Percentiles rank a stretch among this genome's conserved stretches.
These are phyloP conservation scores for Phoma sp. DNA, from an alignment of 2,329 filamentous ascomycete species.

Conservation along the genomic window DNA sequence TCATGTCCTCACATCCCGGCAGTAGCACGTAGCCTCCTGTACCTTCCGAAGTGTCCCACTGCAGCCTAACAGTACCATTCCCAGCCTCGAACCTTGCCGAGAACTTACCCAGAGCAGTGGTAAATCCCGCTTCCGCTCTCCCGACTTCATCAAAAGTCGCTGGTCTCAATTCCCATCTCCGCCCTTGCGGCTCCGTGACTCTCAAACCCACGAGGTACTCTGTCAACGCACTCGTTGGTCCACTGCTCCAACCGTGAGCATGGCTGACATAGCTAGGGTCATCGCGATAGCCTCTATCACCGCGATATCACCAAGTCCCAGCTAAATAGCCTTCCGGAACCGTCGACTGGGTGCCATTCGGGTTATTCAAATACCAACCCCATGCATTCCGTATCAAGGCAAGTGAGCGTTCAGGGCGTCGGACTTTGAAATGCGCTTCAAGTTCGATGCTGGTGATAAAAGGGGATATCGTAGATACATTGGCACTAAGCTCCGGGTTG, in stretches of 20 bases:
- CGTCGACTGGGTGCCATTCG: conserved; percentile 64
- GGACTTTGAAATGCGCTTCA: conserved; percentile 60
- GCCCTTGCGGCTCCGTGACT: too few species aligned
- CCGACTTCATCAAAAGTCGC: too few species aligned
- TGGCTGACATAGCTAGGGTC: conserved; percentile 54
- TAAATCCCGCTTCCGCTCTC: too few species aligned
- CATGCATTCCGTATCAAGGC: conserved; percentile 62
- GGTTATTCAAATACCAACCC: conserved; percentile 66
- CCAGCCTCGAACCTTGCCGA: not conserved
- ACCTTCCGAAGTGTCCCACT: conserved; percentile 3
- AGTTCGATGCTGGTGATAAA: conserved; percentile 67
- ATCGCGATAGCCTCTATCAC: conserved; percentile 58
- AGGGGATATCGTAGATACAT: conserved; percentile 55
- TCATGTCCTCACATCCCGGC: not conserved
- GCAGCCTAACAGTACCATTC: not conserved
- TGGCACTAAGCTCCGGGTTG: conserved; percentile 62
- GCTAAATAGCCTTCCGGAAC: conserved; percentile 64
- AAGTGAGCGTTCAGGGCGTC: conserved; percentile 58
- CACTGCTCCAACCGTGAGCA: too few species aligned
- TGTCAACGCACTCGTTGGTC: too few species aligned
- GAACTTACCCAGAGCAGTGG: conserved; percentile 1
- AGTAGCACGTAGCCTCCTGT: conserved; percentile 5
- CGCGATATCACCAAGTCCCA: conserved; percentile 64
- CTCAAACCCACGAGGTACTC: too few species aligned
- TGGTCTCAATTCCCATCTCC: too few species aligned